phyloP scores from a whole-genome alignment of 2,329 filamentous ascomycete species.

The Colletotrichum nymphaeae region DNA sequence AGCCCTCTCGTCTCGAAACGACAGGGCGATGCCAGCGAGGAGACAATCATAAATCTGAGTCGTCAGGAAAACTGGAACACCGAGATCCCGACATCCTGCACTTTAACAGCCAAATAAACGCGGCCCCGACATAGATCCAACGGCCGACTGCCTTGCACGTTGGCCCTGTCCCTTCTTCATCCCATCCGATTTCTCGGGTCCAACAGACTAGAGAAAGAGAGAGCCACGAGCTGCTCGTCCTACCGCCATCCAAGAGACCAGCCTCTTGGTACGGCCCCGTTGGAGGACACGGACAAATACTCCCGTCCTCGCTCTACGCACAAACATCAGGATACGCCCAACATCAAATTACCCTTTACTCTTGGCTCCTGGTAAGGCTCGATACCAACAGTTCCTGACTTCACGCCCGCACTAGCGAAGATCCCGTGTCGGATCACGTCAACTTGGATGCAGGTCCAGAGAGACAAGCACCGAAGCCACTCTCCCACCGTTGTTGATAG shows the following conservation, averaged over 20 bases:
- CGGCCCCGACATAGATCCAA: constrained; percentile 11
- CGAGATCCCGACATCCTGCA: not conserved
- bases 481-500: constrained; percentile 17
- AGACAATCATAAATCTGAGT: constrained; percentile 6
- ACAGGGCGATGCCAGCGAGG: constrained; percentile 21
- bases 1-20: constrained; percentile 3
- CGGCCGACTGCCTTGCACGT: constrained; percentile 1
- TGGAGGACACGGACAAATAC: constrained; percentile 16
- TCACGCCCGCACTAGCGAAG: constrained; percentile 41
- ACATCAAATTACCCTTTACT: not conserved
- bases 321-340: not conserved
- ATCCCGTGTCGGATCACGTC: constrained; percentile 37
- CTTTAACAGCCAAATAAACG: constrained; percentile 7
- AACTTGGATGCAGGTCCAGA: constrained; percentile 38
- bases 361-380: constrained; percentile 23
- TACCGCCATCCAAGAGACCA: constrained; percentile 13
- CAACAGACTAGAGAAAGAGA: not conserved
- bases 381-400: constrained; percentile 27
- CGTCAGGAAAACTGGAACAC: not conserved
- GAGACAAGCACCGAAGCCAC: constrained; percentile 34
- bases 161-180: constrained; percentile 21
- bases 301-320: not conserved
- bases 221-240: constrained; percentile 18
- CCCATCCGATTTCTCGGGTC: constrained; percentile 24
- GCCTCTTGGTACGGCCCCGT: constrained; percentile 9